Base-by-base conservation (phyloP, 495 filamentous ascomycete genomes). In the Daldinia caldariorum region DNA sequence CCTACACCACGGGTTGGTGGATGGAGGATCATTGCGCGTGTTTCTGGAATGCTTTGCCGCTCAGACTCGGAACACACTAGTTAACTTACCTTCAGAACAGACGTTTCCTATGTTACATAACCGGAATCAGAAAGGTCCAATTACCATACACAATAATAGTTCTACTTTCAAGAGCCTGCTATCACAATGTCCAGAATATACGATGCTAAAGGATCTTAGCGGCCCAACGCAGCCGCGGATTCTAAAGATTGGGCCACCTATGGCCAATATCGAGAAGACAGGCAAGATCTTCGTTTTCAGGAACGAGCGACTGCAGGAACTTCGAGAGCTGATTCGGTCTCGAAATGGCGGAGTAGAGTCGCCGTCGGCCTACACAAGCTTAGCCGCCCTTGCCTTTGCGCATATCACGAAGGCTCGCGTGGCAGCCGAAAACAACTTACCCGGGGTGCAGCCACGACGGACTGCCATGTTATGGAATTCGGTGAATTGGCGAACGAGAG, bases 21-120 rank as follows among this genome's bases (percentile, higher is more conserved):
- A 80, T 54, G 78, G 78, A 78, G 51, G 85, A 80, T 72, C 81
- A 77, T 59, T 83, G 72, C 61, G 81, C 76, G 70, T 88, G 82
- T 54, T 86, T 76, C 16, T 88, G 78, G 50, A 89, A 78, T 49
- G 85, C 80, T 67, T 84, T 75, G 57, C 71, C 1, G 75, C 72
- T 14, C 69, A 76, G 47, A 80, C 71, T 43, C 66, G 69, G 9
- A 63, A 68, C 47, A 61, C 58, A 13, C 35, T 63, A 12, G 50
- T 72, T 54, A 58, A 64, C 55, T 32, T 71, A 18, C 67, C 70
- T 55, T 75, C 51, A 7, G 62, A 74, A 49, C 71, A 74, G 59
- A 64, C 67, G 13, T 74, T 76, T 64, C 43, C 70, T 45, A 75
- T 61, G 51, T 47, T 51, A 38, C 53, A 41, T 39, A 38, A 57